Conservation (phyloP, 768 basidiomycete genomes). For the Arthromyces matolae region DNA sequence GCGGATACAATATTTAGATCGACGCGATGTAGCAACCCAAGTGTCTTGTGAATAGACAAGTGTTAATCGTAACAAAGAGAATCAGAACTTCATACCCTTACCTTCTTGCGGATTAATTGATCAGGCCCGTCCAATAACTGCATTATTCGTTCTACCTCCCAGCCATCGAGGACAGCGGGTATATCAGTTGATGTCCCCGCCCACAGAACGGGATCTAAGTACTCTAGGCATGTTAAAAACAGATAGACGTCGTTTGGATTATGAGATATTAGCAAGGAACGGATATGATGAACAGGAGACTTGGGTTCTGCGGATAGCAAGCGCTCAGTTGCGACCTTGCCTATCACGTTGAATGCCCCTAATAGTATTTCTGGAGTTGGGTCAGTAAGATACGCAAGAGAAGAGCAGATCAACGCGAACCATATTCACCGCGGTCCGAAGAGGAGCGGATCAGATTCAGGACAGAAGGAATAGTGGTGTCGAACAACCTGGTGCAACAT, state of each 20-base stretch:
- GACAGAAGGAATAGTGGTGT: constrained; percentile 21
- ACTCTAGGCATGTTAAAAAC: constrained; percentile 62
- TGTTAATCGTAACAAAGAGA: background rate
- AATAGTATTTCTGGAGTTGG: constrained; percentile 28
- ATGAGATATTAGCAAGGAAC: constrained; percentile 52
- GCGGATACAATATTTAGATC: constrained; percentile 56
- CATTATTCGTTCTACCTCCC: constrained; percentile 75
- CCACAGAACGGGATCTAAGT: constrained; percentile 59
- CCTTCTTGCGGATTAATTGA: constrained; percentile 53
- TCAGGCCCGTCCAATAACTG: constrained; percentile 61
- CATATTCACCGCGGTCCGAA: constrained; percentile 17
- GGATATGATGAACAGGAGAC: constrained; percentile 44
- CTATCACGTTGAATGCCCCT: constrained; percentile 36
- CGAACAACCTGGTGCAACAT: constrained; percentile 17
- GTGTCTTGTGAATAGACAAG: constrained; percentile 43
- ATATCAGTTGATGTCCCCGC: constrained; percentile 54
- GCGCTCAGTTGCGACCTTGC: constrained; percentile 25
- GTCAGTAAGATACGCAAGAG: background rate
- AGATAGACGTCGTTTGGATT: constrained; percentile 61
- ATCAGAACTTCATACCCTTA: constrained; percentile 25
- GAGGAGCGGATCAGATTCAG: constrained; percentile 25
- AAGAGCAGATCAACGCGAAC: constrained; percentile 18
- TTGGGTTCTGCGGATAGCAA: constrained; percentile 21
- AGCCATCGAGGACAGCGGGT: constrained; percentile 56
- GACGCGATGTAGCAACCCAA: constrained; percentile 52